Percentiles rank a stretch among this genome's conserved stretches.
Evolutionary conservation across 768 basidiomycete species (phyloP).

Genomic region (Mycena alexandri): DNA sequence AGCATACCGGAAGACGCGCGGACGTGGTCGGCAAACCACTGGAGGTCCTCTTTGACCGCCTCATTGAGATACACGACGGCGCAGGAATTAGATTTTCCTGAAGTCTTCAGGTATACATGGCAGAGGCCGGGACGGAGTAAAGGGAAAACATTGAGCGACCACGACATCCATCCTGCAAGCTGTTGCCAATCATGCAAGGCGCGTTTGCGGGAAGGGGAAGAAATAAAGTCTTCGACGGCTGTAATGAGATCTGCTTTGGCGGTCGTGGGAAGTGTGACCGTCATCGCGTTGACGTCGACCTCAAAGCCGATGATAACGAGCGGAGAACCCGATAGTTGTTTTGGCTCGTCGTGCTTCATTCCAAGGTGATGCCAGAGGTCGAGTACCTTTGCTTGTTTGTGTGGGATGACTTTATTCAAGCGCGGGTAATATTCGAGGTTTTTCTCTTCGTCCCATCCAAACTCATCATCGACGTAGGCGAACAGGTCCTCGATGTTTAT

Average conservation of each 20-base stretch:
- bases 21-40: background rate
- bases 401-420: conserved; percentile 39
- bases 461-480: conserved; percentile 12
- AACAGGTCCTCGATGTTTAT: conserved; percentile 22
- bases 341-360: conserved; percentile 45
- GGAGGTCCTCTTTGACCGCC: background rate
- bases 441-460: background rate
- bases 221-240: conserved; percentile 1
- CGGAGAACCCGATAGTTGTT: conserved; percentile 52
- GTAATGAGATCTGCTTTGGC: background rate
- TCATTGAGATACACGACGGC: background rate
- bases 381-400: conserved; percentile 44
- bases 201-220: background rate
- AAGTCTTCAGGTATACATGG: background rate
- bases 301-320: no score
- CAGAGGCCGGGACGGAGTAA: conserved; percentile 2
- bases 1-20: background rate
- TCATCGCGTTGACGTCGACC: conserved; percentile 19
- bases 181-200: background rate
- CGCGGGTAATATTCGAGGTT: conserved; percentile 11
- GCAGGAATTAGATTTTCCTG: background rate
- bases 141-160: conserved; percentile 3
- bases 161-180: conserved; percentile 4
- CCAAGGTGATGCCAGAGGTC: conserved; percentile 50
- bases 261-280: conserved; percentile 33